phyloP scores from a whole-genome alignment of 2,329 filamentous ascomycete species.

The Phialocephala sp. region DNA sequence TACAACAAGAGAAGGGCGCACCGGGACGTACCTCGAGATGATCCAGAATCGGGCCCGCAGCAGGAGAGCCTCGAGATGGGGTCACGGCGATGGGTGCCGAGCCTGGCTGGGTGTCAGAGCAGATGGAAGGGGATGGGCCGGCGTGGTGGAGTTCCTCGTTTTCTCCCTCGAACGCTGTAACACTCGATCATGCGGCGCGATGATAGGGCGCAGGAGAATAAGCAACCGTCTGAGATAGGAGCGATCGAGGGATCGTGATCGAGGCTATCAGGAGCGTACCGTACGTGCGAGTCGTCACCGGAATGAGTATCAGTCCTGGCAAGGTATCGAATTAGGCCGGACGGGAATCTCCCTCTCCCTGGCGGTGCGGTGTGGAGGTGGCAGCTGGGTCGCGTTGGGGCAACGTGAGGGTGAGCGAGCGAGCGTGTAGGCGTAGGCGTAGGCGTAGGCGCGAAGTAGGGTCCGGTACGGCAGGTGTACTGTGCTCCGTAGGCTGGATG shows the following conservation, averaged over 20 bases:
- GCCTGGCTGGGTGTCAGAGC: conserved; percentile 21
- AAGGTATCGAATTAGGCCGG: conserved; percentile 6
- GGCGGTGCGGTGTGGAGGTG: neutral
- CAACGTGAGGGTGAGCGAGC: neutral
- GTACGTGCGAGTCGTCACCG: neutral
- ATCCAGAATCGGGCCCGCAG: conserved; percentile 11
- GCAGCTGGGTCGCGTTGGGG: no score
- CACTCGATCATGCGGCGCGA: conserved; percentile 27
- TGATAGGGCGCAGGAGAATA: conserved; percentile 25
- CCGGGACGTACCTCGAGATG: conserved; percentile 26
- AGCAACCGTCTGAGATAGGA: conserved; percentile 22
- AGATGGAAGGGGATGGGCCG: conserved; percentile 19
- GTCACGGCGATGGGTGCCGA: conserved; percentile 24
- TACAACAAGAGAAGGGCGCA: conserved; percentile 10
- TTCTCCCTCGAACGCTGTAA: conserved; percentile 26
- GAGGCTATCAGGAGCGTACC: conserved; percentile 4
- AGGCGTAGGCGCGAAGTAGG: neutral
- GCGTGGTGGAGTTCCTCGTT: conserved; percentile 20
- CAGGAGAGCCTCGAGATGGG: conserved; percentile 8
- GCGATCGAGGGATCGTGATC: neutral
- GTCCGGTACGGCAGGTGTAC: neutral
- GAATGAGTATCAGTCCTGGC: neutral
- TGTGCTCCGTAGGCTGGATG: neutral
- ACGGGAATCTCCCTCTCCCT: neutral
- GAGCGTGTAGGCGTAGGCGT: neutral